Conservation (phyloP, 2,329 filamentous ascomycete species). For the Elsinoe australis region DNA sequence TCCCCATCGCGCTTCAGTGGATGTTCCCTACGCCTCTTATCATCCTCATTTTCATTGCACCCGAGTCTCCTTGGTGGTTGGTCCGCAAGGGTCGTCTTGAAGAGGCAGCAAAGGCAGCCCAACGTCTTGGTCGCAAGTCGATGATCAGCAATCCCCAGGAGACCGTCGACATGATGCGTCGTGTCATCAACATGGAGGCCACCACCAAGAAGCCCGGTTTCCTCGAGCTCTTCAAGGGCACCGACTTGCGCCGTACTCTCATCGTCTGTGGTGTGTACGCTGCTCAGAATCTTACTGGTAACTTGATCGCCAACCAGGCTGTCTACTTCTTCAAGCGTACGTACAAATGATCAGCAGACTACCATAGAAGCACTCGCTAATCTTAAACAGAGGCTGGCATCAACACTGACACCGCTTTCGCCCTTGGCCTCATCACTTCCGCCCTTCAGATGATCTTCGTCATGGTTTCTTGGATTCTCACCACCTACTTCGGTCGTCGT, state of each 20-base stretch:
- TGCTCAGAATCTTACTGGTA: conserved; percentile 55
- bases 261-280: conserved; percentile 52
- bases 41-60: conserved; percentile 45
- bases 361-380: conserved; percentile 21
- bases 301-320: conserved; percentile 56
- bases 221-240: conserved; percentile 49
- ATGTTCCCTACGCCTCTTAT: conserved; percentile 51
- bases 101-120: conserved; percentile 41
- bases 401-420: conserved; percentile 47
- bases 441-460: conserved; percentile 55
- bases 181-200: conserved; percentile 48
- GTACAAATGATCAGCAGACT: conserved; percentile 25
- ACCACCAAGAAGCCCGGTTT: conserved; percentile 42
- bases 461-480: conserved; percentile 61
- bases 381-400: conserved; percentile 56
- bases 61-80: conserved; percentile 50
- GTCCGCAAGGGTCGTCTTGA: conserved; percentile 43
- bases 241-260: conserved; percentile 47
- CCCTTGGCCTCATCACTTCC: conserved; percentile 57
- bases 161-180: conserved; percentile 53
- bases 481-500: conserved; percentile 55
- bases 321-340: conserved; percentile 53
- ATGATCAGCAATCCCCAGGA: conserved; percentile 34
- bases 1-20: conserved; percentile 52
- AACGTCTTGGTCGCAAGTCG: conserved; percentile 43